These are phyloP conservation scores for Calycina marina DNA, from an alignment of 2,329 filamentous ascomycete genomes.

Conservation along the genomic window DNA sequence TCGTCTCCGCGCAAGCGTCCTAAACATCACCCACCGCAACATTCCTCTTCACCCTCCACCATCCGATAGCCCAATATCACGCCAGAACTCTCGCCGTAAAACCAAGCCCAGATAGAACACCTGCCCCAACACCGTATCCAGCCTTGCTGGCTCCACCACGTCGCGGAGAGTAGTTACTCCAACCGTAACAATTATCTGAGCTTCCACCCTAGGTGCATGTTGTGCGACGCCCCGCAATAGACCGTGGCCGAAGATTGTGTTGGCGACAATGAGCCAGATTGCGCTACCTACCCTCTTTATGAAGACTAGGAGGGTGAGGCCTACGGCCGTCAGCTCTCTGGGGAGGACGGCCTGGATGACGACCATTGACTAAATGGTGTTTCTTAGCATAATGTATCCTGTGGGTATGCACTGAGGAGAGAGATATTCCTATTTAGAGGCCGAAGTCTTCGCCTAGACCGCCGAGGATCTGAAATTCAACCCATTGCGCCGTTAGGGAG, in stretches of 20 bases:
- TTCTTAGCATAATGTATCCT: background rate
- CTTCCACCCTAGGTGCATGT: slow-evolving; percentile 22
- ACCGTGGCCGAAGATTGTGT: slow-evolving; percentile 20
- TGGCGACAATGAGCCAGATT: slow-evolving; percentile 18
- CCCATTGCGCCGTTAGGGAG: slow-evolving; percentile 6
- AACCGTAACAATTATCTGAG: slow-evolving; percentile 24
- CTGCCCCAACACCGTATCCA: no score
- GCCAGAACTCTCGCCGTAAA: no score
- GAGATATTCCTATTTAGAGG: slow-evolving; percentile 9
- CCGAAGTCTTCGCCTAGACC: slow-evolving; percentile 7
- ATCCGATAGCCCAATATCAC: no score
- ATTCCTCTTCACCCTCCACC: no score
- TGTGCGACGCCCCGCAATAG: slow-evolving; percentile 18
- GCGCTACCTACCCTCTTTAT: slow-evolving; percentile 21
- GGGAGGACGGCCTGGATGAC: slow-evolving; percentile 23
- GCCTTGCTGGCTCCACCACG: no score
- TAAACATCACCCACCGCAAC: no score
- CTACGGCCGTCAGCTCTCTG: slow-evolving; percentile 19
- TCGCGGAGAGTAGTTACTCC: no score
- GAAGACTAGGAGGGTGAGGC: slow-evolving; percentile 24
- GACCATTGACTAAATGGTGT: slow-evolving; percentile 8
- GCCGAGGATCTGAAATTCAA: slow-evolving; percentile 9
- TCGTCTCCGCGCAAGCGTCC: no score
- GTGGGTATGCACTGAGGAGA: background rate
- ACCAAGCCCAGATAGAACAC: no score